Base-by-base conservation (phyloP, 164 flowering plant species). In the Cinnamomum micranthum region DNA sequence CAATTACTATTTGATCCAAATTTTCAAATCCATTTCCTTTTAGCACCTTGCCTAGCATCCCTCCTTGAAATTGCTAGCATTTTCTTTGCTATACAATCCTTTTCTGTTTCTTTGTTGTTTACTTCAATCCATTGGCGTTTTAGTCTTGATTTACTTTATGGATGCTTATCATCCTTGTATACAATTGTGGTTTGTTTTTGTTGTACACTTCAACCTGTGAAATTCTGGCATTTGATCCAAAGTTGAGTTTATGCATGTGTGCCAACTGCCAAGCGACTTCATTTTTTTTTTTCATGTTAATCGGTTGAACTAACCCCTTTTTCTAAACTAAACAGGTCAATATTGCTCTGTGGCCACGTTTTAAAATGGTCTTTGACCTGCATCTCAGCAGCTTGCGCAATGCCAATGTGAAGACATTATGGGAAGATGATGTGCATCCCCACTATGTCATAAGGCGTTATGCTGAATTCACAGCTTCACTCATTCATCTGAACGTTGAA, bases 361-460 rank as follows among this genome's bases (percentile, higher is more conserved):
- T 96, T 84, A 96, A 96, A 87, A 87, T 94, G 93, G 98, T 94
- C 14, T 96, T 96, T 82, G 99, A 96, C 84, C 80, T 94, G 98
- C 98, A 96, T 80, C 89, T 96, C 66, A 88, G 76, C 81, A 96
- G 99, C 85, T 77, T 95, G 76, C 88, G 94, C 2, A 93, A 87
- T 85, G 99, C 99, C 71, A 92, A 88, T 78, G 86, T 92, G 75
- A 90, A 82, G 82, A 85, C 88, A 4, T 81, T 96, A 76, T 96
- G 99, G 99, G 99, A 96, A 86, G 99, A 96, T 84, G 99, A 96
- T 81, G 88, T 91, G 59, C 99, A 89, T 86, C 98, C 99, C 69
- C 99, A 96, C 77, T 96, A 94, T 83, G 93, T 91, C 69, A 92
- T 92, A 94, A 87, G 99, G 75, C 97, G 99, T 63, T 96, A 96